These are phyloP conservation scores for Paraphoma sp. DNA, from an alignment of 2,329 filamentous ascomycete species.

Conservation along the genomic window DNA sequence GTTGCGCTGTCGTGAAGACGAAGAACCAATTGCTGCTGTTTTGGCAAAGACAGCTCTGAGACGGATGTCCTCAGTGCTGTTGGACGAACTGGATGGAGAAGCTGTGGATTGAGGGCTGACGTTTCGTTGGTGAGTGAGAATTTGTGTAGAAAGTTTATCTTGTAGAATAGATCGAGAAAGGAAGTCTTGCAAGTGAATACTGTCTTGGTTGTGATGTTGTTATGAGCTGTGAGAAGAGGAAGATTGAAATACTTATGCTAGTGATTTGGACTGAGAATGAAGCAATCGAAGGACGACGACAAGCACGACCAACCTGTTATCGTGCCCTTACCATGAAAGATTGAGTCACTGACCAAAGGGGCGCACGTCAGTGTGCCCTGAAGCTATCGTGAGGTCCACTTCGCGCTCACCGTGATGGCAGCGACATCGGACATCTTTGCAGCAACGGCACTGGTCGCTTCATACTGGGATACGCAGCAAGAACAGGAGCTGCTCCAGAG, in stretches of 20 bases:
- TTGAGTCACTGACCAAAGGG: neutral
- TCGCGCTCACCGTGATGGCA: neutral
- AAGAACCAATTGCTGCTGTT: neutral
- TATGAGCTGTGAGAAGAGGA: neutral
- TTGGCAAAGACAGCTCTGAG: neutral
- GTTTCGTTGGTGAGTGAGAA: neutral
- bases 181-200: neutral
- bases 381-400: neutral
- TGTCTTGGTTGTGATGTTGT: neutral
- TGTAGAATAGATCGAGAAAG: neutral
- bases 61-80: neutral
- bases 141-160: neutral
- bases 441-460: constrained; percentile 2
- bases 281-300: constrained; percentile 3
- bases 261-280: neutral
- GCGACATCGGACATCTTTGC: neutral
- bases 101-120: neutral
- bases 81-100: neutral
- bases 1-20: neutral
- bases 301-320: neutral
- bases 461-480: constrained; percentile 1
- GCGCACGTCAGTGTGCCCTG: constrained; percentile 1
- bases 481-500: neutral
- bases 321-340: neutral
- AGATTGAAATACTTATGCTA: neutral